Evolutionary conservation across 441 rosid species (phyloP), one percentile per base, ranked within the genome.

Genomic region (Aleurites moluccanus): DNA sequence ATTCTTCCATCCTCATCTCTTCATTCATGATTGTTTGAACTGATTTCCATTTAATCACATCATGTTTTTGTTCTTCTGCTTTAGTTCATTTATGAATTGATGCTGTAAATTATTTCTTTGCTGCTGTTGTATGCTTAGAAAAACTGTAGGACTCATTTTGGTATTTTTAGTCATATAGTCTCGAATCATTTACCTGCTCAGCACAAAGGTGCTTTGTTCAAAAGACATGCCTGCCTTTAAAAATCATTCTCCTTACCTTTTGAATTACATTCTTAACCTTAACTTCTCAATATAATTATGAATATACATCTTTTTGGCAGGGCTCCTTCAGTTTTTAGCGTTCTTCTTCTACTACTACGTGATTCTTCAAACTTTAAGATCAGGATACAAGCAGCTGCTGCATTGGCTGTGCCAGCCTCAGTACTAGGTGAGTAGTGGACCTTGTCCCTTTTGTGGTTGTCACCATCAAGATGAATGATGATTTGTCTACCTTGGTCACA

Each of bases 381-480:
- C 82, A 87, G 93, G 85, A 95, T 95, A 85, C 98, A 92, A 87
- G 99, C 98, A 73, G 98, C 96, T 73, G 89, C 98, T 76, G 99
- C 99, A 40, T 87, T 95, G 80, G 89, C 97, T 75, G 98, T 88
- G 69, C 97, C 98, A 56, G 78, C 84, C 82, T 86, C 90, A 47
- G 85, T 75, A 77, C 69, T 52, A 67, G 91, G 98, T 91, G 76
- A 86, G 91, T 83, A 56, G 78, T 56, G 25, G 80, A 18, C 30
- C 44, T 45, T 57, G 21, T 53, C 23, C 33, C 61, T 27, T 62
- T 71, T 74, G 15, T 63, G 47, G 53, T 50, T 71, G 38, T 73
- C 44, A 50, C 61, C 50, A 47, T 61, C 69, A 42, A 50, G 78
- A 45, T 67, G 20, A 53, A 35, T 49, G n/a, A 8, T 73, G 64